phyloP scores from a whole-genome alignment of 352 stramenopile species.

The Phytophthora quininea region DNA sequence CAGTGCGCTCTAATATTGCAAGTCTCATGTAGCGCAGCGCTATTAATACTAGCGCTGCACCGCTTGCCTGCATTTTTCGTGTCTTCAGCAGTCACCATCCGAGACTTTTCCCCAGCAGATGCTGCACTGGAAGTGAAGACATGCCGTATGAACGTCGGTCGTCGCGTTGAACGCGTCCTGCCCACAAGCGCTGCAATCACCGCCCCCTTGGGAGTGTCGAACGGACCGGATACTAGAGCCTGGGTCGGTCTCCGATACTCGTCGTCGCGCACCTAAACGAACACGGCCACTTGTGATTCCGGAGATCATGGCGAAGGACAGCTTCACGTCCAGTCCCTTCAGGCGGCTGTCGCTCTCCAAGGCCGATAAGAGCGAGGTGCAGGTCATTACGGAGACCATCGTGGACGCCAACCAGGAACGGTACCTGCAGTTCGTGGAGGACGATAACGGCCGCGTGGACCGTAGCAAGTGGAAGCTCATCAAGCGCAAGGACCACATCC shows the following conservation, averaged over 20 bases:
- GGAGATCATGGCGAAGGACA: conserved; percentile 7
- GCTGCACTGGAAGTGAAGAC: neutral
- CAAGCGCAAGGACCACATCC: conserved; percentile 17
- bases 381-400: conserved; percentile 25
- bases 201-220: too few species aligned
- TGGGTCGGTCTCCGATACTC: too few species aligned
- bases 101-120: neutral
- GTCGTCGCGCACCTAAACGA: neutral
- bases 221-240: too few species aligned
- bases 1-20: neutral
- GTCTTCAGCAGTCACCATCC: neutral
- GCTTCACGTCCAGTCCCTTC: conserved; percentile 29
- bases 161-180: neutral
- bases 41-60: neutral
- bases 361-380: conserved; percentile 22
- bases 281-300: neutral
- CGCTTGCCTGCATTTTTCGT: conserved; percentile 1
- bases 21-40: too few species aligned
- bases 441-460: conserved; percentile 15
- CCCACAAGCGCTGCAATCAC: neutral
- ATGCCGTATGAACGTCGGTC: neutral
- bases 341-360: conserved; percentile 21
- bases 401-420: conserved; percentile 32
- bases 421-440: conserved; percentile 32
- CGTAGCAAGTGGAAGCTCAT: conserved; percentile 30